Percentiles rank a stretch among this genome's conserved stretches.
Conservation (phyloP, 768 basidiomycete genomes). For the Gyrodon lividus region DNA sequence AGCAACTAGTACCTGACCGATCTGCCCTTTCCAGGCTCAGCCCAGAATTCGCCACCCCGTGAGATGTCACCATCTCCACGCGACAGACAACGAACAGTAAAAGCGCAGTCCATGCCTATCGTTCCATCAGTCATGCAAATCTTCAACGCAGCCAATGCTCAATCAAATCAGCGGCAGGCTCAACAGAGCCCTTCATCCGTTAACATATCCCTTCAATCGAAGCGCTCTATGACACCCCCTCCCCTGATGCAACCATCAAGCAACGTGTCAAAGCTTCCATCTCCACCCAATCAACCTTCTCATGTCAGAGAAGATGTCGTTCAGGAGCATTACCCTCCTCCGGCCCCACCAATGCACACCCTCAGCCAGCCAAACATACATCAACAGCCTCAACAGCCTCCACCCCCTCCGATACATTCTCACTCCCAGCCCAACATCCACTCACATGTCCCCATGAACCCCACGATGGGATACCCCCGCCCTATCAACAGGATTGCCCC, state of each 20-base stretch:
- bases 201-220: slow-evolving; percentile 34
- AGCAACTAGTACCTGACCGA: slow-evolving; percentile 5
- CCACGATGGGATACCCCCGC: slow-evolving; percentile 56
- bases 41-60: slow-evolving; percentile 36
- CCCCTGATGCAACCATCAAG: slow-evolving; percentile 33
- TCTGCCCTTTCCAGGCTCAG: slow-evolving; percentile 14
- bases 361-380: slow-evolving; percentile 31
- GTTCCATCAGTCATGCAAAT: slow-evolving; percentile 58
- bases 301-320: slow-evolving; percentile 30
- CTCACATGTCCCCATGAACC: slow-evolving; percentile 31
- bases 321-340: slow-evolving; percentile 46
- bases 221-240: slow-evolving; percentile 32
- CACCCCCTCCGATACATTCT: slow-evolving; percentile 38
- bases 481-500: slow-evolving; percentile 57
- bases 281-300: slow-evolving; percentile 25
- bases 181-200: slow-evolving; percentile 38
- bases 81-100: slow-evolving; percentile 51
- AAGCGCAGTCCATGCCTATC: slow-evolving; percentile 61
- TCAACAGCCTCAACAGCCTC: slow-evolving; percentile 36
- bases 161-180: slow-evolving; percentile 37
- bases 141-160: slow-evolving; percentile 38
- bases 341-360: slow-evolving; percentile 34
- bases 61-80: slow-evolving; percentile 45
- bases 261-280: slow-evolving; percentile 32
- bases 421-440: slow-evolving; percentile 29